Conservation (phyloP, 768 basidiomycete genomes). For the Calocybe gangraenosa region DNA sequence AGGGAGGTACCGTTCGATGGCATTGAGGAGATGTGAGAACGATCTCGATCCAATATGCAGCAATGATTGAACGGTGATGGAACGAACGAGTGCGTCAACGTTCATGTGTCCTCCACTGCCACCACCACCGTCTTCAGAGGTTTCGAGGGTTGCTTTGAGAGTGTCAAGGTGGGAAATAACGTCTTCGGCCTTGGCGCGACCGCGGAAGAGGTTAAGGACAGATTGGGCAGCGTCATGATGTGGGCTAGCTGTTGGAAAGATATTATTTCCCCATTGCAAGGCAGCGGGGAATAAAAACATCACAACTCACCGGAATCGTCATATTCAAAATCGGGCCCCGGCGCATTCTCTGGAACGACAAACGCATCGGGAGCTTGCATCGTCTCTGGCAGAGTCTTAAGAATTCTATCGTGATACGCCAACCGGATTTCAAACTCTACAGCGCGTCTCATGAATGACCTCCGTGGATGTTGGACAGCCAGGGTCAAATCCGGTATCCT, state of each 20-base stretch:
- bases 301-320: conserved; percentile 64
- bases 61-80: conserved; percentile 83
- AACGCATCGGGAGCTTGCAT: conserved; percentile 67
- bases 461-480: conserved; percentile 75
- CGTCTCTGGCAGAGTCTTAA: conserved; percentile 79
- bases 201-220: conserved; percentile 77
- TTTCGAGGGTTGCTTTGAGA: conserved; percentile 62
- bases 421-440: conserved; percentile 88
- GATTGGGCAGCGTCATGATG: conserved; percentile 78
- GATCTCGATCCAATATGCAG: conserved; percentile 91
- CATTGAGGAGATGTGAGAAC: conserved; percentile 97
- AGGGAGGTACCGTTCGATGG: conserved; percentile 89
- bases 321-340: conserved; percentile 79
- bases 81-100: conserved; percentile 63
- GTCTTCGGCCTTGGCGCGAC: conserved; percentile 74
- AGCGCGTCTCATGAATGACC: conserved; percentile 82
- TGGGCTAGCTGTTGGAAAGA: conserved; percentile 52
- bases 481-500: conserved; percentile 87
- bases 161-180: conserved; percentile 72
- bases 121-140: conserved; percentile 39
- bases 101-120: conserved; percentile 35
- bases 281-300: not conserved
- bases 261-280: conserved; percentile 1
- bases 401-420: conserved; percentile 89
- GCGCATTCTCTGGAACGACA: conserved; percentile 65